Evolutionary conservation across 1,284 basidiomycete genomes (phyloP), one percentile per base, ranked within the genome.

Genomic region (Ceratorhiza oryzae-sativae): DNA sequence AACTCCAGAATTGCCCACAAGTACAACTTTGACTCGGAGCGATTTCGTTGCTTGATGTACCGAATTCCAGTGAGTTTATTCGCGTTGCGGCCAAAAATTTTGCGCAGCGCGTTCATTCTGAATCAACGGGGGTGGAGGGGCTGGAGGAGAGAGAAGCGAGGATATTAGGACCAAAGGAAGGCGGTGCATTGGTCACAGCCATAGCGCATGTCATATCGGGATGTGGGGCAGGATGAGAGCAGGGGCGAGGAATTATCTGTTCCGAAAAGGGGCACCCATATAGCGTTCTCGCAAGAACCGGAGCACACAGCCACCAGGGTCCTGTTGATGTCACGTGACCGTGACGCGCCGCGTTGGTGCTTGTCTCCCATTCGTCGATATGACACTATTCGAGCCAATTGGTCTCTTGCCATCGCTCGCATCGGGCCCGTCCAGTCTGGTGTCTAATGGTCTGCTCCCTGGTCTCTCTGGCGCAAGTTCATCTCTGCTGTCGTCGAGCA

Each of bases 341-440:
- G 56, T 23, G 56, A 18, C 13, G 27, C 12, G 41, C 36, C 68
- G 51, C 68, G 68, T 60, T 41, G 34, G n/a, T 13, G 41, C 68
- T 41, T 55, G 39, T 3, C 34, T 27, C 36, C 25, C 27, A 53
- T 55, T 39, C 32, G 6, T 61, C 27, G 32, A 42, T 13, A 68
- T 68, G 65, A 46, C 65, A 23, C 41, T 68, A 2, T 68, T 68
- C 39, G 65, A 68, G 56, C 51, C 65, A 39, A 68, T 36, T 46
- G 65, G 65, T 18, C 65, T 68, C 15, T 32, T 68, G 10, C 49
- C 65, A 27, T 56, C 51, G 12, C 23, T 45, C 23, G 36, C 65
- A 45, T 41, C 65, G 4, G 10, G 27, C 49, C 34, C 60, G 4
- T 62, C 60, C 13, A 62, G 45, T 4, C 62, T 72, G 15, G 34